Evolutionary conservation across 805 yeast genomes (phyloP), one percentile per base, ranked within the genome.

Genomic region (Teunomyces cretensis): DNA sequence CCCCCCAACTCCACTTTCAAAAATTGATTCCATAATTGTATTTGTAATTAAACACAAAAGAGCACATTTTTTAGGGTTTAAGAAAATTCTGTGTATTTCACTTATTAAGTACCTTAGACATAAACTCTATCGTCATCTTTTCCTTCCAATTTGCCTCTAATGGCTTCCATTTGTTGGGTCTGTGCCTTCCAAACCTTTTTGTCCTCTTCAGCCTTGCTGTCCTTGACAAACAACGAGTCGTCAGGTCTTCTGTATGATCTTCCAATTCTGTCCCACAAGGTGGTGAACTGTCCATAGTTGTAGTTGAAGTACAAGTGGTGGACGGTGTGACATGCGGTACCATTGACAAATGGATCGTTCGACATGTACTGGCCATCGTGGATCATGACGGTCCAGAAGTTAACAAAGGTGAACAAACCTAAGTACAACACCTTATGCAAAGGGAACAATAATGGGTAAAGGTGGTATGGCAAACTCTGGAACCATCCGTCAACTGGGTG

Each of bases 301-400:
- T 94, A 94, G 76, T 92, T 92, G 81, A 94, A 94, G 72, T 94
- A 94, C 56, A 94, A 72, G 64, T 94, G 99, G 69, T 94, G 99
- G 39, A 92, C 83, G 1, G 99, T 91, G 72, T 94, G 99, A 68
- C 98, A 92, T 5, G 99, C 99, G 13, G 98, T 91, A 58, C 99
- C 99, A 68, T 94, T 94, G 54, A 94, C 86, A 47, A 89, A 79
- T 6, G 97, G 96, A 65, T 90, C 96, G 66, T 88, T 86, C 36
- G 96, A 86, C 75, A 92, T 67, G 67, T 90, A 94, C 64, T 91
- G 94, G 53, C 99, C 99, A 62, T 94, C 99, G 68, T 94, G 99
- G 62, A 94, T 94, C 94, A 92, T 86, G 35, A 94, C 96, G 11
- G 99, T 88, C 99, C 99, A 94, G 65, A 92, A 84, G 70, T 94